phyloP scores from a whole-genome alignment of 2,329 filamentous ascomycete species.

The Penicillium hordei region DNA sequence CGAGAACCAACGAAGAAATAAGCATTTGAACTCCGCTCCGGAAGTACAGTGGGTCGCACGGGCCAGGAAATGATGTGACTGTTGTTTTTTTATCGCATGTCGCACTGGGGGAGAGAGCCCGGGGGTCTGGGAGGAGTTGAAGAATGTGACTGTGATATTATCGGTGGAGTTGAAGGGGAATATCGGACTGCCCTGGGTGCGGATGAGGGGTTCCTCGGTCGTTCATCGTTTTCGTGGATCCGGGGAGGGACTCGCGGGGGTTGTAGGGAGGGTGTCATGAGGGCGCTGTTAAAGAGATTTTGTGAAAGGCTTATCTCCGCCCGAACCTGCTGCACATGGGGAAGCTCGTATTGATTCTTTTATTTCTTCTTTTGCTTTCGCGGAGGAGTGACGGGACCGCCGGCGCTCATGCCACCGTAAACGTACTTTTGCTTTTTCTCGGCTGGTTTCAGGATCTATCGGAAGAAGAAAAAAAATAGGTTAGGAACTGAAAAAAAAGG shows the following conservation, averaged over 20 bases:
- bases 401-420: slow-evolving; percentile 68
- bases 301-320: slow-evolving; percentile 69
- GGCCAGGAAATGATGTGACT: slow-evolving; percentile 20
- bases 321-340: slow-evolving; percentile 84
- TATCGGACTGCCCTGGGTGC: slow-evolving; percentile 20
- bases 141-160: slow-evolving; percentile 16
- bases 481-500: neutral
- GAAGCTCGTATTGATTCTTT: slow-evolving; percentile 70
- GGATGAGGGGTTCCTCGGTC: slow-evolving; percentile 24
- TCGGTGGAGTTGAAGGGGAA: slow-evolving; percentile 13
- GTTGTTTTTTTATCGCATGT: slow-evolving; percentile 18
- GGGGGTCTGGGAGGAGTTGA: slow-evolving; percentile 3
- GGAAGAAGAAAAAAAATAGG: slow-evolving; percentile 14
- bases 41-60: slow-evolving; percentile 21
- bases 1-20: slow-evolving; percentile 14
- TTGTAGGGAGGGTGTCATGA: slow-evolving; percentile 29
- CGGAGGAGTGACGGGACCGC: slow-evolving; percentile 69
- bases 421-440: slow-evolving; percentile 99
- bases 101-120: slow-evolving; percentile 19
- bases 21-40: slow-evolving; percentile 18
- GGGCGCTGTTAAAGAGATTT: slow-evolving; percentile 29
- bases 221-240: slow-evolving; percentile 30
- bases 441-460: slow-evolving; percentile 93
- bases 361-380: slow-evolving; percentile 70
- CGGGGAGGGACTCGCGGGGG: slow-evolving; percentile 20